A percentile compares a stretch with the other conserved stretches of the same genome.
Evolutionary conservation across 495 filamentous ascomycete species (phyloP).

Genomic region (Penicillium lagena): DNA sequence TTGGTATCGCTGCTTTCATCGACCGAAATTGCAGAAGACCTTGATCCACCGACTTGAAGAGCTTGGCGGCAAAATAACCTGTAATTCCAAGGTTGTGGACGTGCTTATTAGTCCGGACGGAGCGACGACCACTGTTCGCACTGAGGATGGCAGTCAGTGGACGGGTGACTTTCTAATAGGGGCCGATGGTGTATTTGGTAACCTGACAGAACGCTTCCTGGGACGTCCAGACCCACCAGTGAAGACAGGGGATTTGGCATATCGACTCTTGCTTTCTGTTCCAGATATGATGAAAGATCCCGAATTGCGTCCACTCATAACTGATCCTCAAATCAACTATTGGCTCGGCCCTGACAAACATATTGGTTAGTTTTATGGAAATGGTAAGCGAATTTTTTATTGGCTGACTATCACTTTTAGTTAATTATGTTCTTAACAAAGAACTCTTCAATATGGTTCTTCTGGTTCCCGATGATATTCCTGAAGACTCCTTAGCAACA

Average conservation of each 20-base stretch:
- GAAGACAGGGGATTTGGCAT: constrained; percentile 63
- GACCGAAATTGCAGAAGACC: constrained; percentile 48
- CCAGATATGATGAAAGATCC: constrained; percentile 37
- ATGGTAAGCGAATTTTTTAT: background rate
- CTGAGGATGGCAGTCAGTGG: constrained; percentile 28
- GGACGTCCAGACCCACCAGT: constrained; percentile 34
- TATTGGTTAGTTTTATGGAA: constrained; percentile 25
- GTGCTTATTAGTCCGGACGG: constrained; percentile 25
- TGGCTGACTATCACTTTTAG: constrained; percentile 12
- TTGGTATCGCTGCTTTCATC: constrained; percentile 55
- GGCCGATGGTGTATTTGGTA: constrained; percentile 51
- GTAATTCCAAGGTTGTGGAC: constrained; percentile 34
- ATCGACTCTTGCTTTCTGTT: constrained; percentile 52
- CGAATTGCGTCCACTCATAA: constrained; percentile 43
- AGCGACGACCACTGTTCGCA: constrained; percentile 16
- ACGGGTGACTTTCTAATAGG: constrained; percentile 49
- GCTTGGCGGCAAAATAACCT: constrained; percentile 42
- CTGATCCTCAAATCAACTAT: constrained; percentile 57
- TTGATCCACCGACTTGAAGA: constrained; percentile 45
- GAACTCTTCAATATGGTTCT: constrained; percentile 64
- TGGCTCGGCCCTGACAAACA: constrained; percentile 64
- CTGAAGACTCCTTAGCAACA: constrained; percentile 36
- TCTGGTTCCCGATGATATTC: constrained; percentile 63
- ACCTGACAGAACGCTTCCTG: constrained; percentile 33
- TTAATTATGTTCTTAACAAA: constrained; percentile 57